phyloP scores from a whole-genome alignment of 163 green algal species.

The Coccomyxa subellipsoidea region DNA sequence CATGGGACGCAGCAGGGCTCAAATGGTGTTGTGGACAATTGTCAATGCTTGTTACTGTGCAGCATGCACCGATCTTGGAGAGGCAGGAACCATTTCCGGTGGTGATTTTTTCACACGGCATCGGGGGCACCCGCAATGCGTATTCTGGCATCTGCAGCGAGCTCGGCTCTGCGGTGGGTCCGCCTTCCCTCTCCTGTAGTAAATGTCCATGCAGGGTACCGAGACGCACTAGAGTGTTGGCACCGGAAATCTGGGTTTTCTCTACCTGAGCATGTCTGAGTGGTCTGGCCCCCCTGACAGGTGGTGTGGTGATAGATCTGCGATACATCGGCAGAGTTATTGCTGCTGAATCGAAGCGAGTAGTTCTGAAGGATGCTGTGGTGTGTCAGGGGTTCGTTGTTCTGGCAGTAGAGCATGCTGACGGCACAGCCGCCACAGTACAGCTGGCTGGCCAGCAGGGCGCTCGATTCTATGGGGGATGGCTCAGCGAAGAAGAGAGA shows the following conservation, averaged over 20 bases:
- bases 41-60: conserved; percentile 4
- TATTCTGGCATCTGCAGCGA: conserved; percentile 56
- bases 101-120: conserved; percentile 59
- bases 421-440: conserved; percentile 40
- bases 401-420: conserved; percentile 59
- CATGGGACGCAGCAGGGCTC: too few relatives aligned
- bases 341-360: too few relatives aligned
- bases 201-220: too few relatives aligned
- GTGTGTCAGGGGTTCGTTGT: conserved; percentile 40
- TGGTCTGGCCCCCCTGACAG: too few relatives aligned
- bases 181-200: background rate
- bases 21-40: too few relatives aligned
- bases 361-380: background rate
- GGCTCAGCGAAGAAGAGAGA: conserved; percentile 12
- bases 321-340: too few relatives aligned
- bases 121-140: conserved; percentile 42
- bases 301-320: too few relatives aligned
- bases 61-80: conserved; percentile 20
- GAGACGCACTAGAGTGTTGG: too few relatives aligned
- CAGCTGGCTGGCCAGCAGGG: conserved; percentile 16
- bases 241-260: too few relatives aligned
- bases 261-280: too few relatives aligned
- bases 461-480: background rate
- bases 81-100: conserved; percentile 29
- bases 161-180: conserved; percentile 27